Evolutionary conservation across 306 rosid species (phyloP).

Genomic region (Acmispon strigosus): DNA sequence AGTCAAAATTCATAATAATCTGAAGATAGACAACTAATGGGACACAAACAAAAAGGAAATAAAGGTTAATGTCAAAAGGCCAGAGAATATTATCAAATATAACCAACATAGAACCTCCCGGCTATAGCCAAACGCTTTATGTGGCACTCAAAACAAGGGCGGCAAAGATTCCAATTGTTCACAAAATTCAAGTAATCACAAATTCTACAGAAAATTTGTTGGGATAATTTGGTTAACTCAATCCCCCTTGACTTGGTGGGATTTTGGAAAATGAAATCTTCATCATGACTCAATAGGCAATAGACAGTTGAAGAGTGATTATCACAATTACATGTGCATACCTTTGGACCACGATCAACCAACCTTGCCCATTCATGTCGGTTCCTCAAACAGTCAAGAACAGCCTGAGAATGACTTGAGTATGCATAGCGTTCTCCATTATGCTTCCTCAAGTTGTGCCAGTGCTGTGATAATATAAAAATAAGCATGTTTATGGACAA

Average conservation of each 20-base stretch:
- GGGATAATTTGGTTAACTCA: not conserved
- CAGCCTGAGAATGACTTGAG: conserved; percentile 95
- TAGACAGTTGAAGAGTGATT: not conserved
- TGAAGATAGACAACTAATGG: not conserved
- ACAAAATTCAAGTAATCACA: not conserved
- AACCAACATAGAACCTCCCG: conserved; percentile 4
- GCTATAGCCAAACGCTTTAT: conserved; percentile 1
- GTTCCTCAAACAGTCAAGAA: conserved; percentile 93
- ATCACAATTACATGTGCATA: conserved; percentile 23
- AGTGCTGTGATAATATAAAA: conserved; percentile 59
- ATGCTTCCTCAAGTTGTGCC: conserved; percentile 96
- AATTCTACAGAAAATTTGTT: not conserved
- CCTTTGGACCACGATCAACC: conserved; percentile 99
- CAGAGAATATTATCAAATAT: not conserved
- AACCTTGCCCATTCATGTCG: conserved; percentile 94
- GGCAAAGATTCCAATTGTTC: not conserved
- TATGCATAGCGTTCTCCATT: conserved; percentile 98
- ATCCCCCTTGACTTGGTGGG: not conserved
- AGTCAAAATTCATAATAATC: not conserved
- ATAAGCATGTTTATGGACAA: conserved; percentile 7
- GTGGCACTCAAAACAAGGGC: not conserved
- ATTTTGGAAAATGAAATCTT: conserved; percentile 2
- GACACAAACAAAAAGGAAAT: not conserved
- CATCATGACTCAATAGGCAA: conserved; percentile 4
- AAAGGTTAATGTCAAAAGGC: not conserved